Evolutionary conservation across 768 basidiomycete species (phyloP).

Genomic region (Pleurotus ostreatus): DNA sequence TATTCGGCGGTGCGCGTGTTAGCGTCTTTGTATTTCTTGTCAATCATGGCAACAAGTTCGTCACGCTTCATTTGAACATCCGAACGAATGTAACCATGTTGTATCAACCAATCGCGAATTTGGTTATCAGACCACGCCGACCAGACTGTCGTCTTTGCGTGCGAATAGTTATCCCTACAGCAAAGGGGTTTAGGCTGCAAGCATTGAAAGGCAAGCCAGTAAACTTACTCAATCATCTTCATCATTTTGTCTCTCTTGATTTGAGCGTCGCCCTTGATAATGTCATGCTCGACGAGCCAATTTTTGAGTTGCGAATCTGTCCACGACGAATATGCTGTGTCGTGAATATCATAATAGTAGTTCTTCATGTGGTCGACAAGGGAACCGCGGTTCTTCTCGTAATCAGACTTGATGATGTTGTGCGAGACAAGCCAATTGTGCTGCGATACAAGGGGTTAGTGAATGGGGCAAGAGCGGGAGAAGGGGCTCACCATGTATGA

Average conservation of each 20-base stretch:
- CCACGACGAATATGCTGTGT: constrained; percentile 66
- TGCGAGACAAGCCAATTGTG: constrained; percentile 83
- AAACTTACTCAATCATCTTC: constrained; percentile 60
- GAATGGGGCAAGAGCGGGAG: neutral
- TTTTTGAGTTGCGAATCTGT: constrained; percentile 68
- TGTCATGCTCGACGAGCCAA: constrained; percentile 75
- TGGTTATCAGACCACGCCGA: constrained; percentile 70
- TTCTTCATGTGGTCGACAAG: constrained; percentile 65
- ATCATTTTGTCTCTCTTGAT: constrained; percentile 71
- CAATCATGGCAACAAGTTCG: constrained; percentile 68
- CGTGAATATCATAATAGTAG: constrained; percentile 66
- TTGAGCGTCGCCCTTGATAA: constrained; percentile 71
- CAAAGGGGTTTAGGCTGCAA: neutral
- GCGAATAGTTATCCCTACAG: constrained; percentile 62
- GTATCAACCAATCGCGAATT: constrained; percentile 68
- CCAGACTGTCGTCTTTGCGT: constrained; percentile 58
- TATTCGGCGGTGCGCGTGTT: constrained; percentile 51
- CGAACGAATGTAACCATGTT: constrained; percentile 60
- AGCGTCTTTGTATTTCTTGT: constrained; percentile 59
- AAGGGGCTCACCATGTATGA: constrained; percentile 64
- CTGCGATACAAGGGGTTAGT: constrained; percentile 27
- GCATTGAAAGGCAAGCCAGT: neutral
- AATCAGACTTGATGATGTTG: constrained; percentile 57
- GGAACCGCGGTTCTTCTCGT: constrained; percentile 53
- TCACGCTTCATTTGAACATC: constrained; percentile 69